Evolutionary conservation across 2,329 filamentous ascomycete species (phyloP).

Genomic region (Pseudogymnoascus sp.): DNA sequence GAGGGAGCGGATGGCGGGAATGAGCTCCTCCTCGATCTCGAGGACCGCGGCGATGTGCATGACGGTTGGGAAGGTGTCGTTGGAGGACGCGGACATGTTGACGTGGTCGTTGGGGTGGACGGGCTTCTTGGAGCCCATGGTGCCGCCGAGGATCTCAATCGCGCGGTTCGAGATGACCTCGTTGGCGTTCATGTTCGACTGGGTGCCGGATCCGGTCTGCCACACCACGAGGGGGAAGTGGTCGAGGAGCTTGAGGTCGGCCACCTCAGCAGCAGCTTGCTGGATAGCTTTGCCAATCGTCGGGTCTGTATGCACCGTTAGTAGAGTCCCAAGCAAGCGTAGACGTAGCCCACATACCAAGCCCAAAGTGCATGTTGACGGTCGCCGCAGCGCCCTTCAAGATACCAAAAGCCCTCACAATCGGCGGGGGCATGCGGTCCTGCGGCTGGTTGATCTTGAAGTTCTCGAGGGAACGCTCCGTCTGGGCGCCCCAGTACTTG

Average conservation of each 20-base stretch:
- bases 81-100: constrained; percentile 97
- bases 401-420: constrained; percentile 90
- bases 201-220: constrained; percentile 97
- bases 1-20: constrained; percentile 76
- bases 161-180: constrained; percentile 99
- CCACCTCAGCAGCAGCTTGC: constrained; percentile 88
- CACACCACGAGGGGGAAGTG: constrained; percentile 98
- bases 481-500: constrained; percentile 99
- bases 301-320: constrained; percentile 51
- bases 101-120: constrained; percentile 99
- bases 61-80: constrained; percentile 98
- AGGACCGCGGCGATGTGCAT: constrained; percentile 99
- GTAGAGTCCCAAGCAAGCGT: constrained; percentile 13
- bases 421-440: constrained; percentile 92
- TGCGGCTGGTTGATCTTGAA: constrained; percentile 99
- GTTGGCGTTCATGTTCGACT: constrained; percentile 99
- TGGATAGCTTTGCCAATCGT: constrained; percentile 89
- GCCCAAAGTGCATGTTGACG: constrained; percentile 90
- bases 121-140: constrained; percentile 94
- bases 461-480: constrained; percentile 90
- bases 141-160: constrained; percentile 92
- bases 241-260: constrained; percentile 84
- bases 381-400: constrained; percentile 93
- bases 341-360: constrained; percentile 48
- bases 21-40: constrained; percentile 77